Base-by-base conservation (phyloP, 139 green algal species). In the Chlorella sp. region DNA sequence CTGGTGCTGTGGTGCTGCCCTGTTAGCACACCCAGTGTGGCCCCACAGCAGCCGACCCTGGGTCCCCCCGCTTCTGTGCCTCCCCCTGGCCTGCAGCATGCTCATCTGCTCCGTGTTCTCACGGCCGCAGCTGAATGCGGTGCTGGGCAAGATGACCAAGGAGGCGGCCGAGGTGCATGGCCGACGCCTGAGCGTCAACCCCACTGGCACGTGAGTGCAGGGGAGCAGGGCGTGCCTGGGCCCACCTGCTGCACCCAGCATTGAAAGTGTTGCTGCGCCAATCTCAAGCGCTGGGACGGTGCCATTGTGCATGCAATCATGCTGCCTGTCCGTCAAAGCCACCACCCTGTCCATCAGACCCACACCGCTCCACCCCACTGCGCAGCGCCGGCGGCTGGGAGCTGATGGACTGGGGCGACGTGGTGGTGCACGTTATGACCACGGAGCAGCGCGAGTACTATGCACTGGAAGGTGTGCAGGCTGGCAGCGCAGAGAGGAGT, bases 91-190 rank as follows among this genome's bases (percentile, higher is more conserved):
- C 68, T 64, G 41, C 72, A 63, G 91, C 73, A 91, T 95, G 87
- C 80, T 93, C 62, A 81, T 93, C 28, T 68, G 73, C 32, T 92
- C 84, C 18, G 90, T 94, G 13, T 91, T 87, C 83, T 90, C 81
- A 26, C 69, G n/a, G 16, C 92, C 93, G 0, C 93, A 96, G 90
- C 88, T 97, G 76, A 81, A 92, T n/a, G 94, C 94, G 13, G 84
- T 95, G 17, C 73, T 97, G 20, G 84, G 69, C 28, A 94, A 91
- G 69, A 89, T 95, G 78, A 86, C 91, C 47, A 84, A 91, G 63
- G 81, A 88, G 44, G 94, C 92, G 17, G 55, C 74, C 39, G 87
- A 91, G 15, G 30, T 64, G 15, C 88, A 81, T 38, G 80, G 64
- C 1, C 73, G 88, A 30, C 41, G 38, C 25, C 74, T 88, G 23